Percentiles rank a stretch among this genome's conserved stretches.
These are phyloP conservation scores for Malus hybrid DNA, from an alignment of 331 rosid genomes.

Conservation along the genomic window DNA sequence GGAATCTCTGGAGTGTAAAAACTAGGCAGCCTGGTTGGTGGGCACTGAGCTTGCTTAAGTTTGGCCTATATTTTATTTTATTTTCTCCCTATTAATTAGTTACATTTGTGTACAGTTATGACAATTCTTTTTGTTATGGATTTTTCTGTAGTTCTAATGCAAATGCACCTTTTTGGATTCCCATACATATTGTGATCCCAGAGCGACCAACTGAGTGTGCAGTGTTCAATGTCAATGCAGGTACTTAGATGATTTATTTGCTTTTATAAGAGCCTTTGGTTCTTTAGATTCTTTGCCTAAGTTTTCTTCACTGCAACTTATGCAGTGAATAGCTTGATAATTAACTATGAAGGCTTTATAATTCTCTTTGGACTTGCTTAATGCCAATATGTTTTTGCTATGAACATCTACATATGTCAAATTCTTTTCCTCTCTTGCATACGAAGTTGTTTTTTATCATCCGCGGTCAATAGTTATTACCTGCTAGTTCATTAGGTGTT, in stretches of 20 bases:
- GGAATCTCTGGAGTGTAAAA: neutral
- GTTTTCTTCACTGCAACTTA: neutral
- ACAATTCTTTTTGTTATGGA: neutral
- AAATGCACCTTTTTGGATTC: conserved; percentile 92
- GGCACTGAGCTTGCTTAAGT: neutral
- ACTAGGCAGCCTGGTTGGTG: neutral
- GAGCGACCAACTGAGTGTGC: conserved; percentile 95
- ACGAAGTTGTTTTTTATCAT: neutral
- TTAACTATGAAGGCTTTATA: neutral
- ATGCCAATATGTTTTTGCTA: neutral
- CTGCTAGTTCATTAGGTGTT: neutral
- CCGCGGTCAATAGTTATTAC: neutral
- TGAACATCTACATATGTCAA: neutral
- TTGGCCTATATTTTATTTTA: neutral
- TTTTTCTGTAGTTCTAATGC: conserved; percentile 52
- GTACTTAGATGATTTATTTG: conserved; percentile 28
- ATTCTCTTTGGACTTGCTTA: neutral
- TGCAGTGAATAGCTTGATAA: neutral
- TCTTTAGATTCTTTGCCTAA: neutral
- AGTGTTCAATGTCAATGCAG: conserved; percentile 80
- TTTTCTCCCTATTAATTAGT: neutral
- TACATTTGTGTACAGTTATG: neutral
- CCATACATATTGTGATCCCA: conserved; percentile 82
- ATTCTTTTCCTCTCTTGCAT: neutral
- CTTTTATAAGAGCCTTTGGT: neutral